Evolutionary conservation across 202 grass and related monocot genomes (phyloP), one percentile per base, ranked within the genome.

Genomic region (Miscanthus sacchariflorus): DNA sequence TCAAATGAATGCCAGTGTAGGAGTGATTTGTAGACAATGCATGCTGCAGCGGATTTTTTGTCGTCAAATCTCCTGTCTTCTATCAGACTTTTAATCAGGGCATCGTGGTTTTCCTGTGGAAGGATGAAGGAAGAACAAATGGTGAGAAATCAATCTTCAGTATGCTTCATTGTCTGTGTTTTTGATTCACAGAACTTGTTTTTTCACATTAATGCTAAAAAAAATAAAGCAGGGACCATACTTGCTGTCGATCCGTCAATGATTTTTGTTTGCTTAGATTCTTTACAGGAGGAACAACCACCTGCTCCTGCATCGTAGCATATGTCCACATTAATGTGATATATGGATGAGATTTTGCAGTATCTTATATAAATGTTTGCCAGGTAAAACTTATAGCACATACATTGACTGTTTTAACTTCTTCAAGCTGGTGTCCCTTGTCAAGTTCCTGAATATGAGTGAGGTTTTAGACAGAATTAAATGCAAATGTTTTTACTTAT

Each of bases 1-100:
- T 98, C 92, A 82, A 98, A 98, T 18, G 96, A 96, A 78, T 84
- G 88, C 96, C 96, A 98, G 59, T 96, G 90, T 14, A 96, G 90
- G 56, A 98, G 87, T 83, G 93, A 93, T 91, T 91, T 94, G 83
- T 98, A 98, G 40, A 94, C 92, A 83, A 96, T 92, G 80, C 93
- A 98, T 85, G 93, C 96, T 84, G 92, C 83, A 68, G 85, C 89
- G 44, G 96, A 88, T 88, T 76, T 94, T 64, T 88, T 91, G 85
- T 90, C 90, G 72, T 94, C 92, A 86, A 94, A 96, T 74, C 77
- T 89, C 70, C 90, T 94, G 58, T 95, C 89, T 81, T 95, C 93
- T 82, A 81, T 46, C 61, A 98, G 77, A 84, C 94, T 93, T 79
- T 93, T 95, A 91, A 96, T 93, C 72, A 98, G 96, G 78, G 81